phyloP scores from a whole-genome alignment of 2,329 filamentous ascomycete genomes.

The Helotiales sp. region DNA sequence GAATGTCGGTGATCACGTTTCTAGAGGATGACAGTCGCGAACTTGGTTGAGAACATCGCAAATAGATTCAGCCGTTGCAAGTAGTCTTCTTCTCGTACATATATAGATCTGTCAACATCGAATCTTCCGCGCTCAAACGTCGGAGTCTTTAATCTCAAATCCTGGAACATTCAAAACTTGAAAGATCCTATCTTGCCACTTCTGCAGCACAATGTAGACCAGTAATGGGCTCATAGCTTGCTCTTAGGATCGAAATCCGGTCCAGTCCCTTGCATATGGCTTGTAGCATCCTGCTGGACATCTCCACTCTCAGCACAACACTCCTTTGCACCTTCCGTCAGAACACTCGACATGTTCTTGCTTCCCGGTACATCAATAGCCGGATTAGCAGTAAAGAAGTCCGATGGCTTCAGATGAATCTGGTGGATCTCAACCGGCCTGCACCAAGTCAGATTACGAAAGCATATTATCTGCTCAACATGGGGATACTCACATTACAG shows the following conservation, averaged over 20 bases:
- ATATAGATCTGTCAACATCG: too few species aligned
- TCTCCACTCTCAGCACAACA: slow-evolving; percentile 25
- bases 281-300: slow-evolving; percentile 18
- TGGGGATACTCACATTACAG: slow-evolving; percentile 62
- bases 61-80: too few species aligned
- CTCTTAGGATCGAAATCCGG: slow-evolving; percentile 26
- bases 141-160: too few species aligned
- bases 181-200: too few species aligned
- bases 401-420: slow-evolving; percentile 61
- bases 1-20: background rate
- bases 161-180: too few species aligned
- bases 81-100: too few species aligned
- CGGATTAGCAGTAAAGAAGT: slow-evolving; percentile 58
- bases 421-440: slow-evolving; percentile 76
- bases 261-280: slow-evolving; percentile 26
- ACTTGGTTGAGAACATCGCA: too few species aligned
- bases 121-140: too few species aligned
- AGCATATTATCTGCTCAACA: background rate
- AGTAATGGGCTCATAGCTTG: slow-evolving; percentile 12
- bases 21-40: background rate
- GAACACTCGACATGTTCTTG: slow-evolving; percentile 42
- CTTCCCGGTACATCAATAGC: slow-evolving; percentile 65
- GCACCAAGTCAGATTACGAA: slow-evolving; percentile 38
- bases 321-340: slow-evolving; percentile 9
- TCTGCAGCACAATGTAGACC: background rate